phyloP scores from a whole-genome alignment of 768 basidiomycete genomes.

The Scleroderma bovista region DNA sequence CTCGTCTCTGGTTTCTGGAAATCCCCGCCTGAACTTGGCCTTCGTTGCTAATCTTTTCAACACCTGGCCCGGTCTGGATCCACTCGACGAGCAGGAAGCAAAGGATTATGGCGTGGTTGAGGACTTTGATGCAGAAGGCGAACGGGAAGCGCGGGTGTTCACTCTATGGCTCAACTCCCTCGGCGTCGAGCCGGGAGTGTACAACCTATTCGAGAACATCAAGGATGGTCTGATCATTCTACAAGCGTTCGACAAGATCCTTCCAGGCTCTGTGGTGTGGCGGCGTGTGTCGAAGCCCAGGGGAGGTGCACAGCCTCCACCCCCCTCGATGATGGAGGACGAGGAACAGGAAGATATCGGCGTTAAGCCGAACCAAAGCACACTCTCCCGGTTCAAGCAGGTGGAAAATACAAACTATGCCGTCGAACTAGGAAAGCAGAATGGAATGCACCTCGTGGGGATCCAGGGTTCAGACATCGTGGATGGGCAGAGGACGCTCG shows the following conservation, averaged over 20 bases:
- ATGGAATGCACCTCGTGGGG: slow-evolving; percentile 92
- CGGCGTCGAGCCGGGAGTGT: slow-evolving; percentile 93
- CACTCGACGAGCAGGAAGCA: slow-evolving; percentile 89
- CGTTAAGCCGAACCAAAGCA: slow-evolving; percentile 77
- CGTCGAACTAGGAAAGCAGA: slow-evolving; percentile 89
- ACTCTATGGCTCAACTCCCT: slow-evolving; percentile 98
- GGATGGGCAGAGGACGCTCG: slow-evolving; percentile 87
- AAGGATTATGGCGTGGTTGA: slow-evolving; percentile 87
- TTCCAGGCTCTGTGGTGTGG: slow-evolving; percentile 92
- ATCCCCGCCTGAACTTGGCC: slow-evolving; percentile 94
- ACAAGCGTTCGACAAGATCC: slow-evolving; percentile 94
- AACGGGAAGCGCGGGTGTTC: slow-evolving; percentile 96
- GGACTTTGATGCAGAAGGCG: slow-evolving; percentile 98
- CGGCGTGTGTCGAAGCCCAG: slow-evolving; percentile 94
- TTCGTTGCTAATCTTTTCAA: slow-evolving; percentile 99
- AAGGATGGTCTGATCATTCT: slow-evolving; percentile 88
- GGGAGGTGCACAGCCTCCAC: slow-evolving; percentile 37
- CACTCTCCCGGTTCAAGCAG: slow-evolving; percentile 90
- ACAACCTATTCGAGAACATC: slow-evolving; percentile 94
- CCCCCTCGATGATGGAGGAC: slow-evolving; percentile 28
- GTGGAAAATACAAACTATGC: slow-evolving; percentile 98
- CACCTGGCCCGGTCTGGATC: slow-evolving; percentile 91
- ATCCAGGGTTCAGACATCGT: slow-evolving; percentile 98
- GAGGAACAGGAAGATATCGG: slow-evolving; percentile 79
- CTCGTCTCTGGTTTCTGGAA: slow-evolving; percentile 86